phyloP scores from a whole-genome alignment of 179 eudicot genomes.

The Carnegiea gigantea region DNA sequence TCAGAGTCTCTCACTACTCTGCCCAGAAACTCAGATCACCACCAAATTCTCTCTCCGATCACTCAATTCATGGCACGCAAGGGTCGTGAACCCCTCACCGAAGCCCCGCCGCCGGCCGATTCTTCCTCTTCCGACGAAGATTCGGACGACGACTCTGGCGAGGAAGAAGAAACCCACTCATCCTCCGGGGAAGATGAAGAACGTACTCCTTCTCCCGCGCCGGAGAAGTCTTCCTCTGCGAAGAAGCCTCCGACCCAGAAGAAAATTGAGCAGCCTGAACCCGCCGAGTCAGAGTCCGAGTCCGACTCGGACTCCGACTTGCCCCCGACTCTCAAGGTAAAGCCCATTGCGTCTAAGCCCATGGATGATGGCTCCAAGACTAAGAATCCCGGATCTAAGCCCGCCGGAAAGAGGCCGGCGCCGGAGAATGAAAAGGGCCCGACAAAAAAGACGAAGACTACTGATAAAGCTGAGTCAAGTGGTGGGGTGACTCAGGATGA shows the following conservation, averaged over 20 bases:
- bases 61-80: background rate
- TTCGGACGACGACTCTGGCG: background rate
- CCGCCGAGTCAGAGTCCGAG: background rate
- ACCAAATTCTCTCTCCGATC: background rate
- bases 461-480: background rate
- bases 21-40: background rate
- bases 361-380: background rate
- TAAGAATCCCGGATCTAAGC: background rate
- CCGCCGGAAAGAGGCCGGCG: background rate
- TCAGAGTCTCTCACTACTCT: background rate
- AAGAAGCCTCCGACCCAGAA: conserved; percentile 1
- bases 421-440: background rate
- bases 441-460: background rate
- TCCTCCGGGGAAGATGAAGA: background rate
- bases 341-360: conserved; percentile 3
- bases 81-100: background rate
- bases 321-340: conserved; percentile 1
- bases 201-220: background rate
- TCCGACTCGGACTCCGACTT: conserved; percentile 6
- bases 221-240: background rate
- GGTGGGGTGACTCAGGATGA: background rate
- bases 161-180: background rate
- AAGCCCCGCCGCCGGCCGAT: background rate
- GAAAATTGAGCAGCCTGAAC: background rate
- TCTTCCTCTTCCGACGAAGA: background rate